Evolutionary conservation across 2,329 filamentous ascomycete genomes (phyloP).

Genomic region (Neopestalotiopsis sp.): DNA sequence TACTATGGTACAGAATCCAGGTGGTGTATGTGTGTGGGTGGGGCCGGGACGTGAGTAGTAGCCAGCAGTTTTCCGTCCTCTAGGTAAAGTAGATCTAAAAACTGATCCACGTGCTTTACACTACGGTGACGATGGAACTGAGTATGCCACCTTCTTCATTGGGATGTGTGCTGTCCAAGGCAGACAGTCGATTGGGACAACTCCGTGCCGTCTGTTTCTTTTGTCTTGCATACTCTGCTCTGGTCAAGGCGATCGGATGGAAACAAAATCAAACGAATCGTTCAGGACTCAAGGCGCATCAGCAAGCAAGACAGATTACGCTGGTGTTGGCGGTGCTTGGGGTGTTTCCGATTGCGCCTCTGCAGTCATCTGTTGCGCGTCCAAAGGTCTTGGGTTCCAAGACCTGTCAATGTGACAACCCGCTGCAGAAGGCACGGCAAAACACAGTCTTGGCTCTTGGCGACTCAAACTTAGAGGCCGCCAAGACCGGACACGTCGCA

Average conservation of each 20-base stretch:
- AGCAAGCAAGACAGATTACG: not conserved
- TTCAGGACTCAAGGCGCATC: not conserved
- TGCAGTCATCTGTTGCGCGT: constrained; percentile 10
- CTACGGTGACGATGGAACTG: not conserved
- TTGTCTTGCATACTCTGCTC: not conserved
- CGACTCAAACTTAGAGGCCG: constrained; percentile 3
- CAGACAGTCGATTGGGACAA: not conserved
- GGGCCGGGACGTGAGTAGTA: not conserved
- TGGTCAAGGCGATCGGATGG: not conserved
- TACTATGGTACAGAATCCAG: too few relatives aligned
- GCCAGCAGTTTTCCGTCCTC: not conserved
- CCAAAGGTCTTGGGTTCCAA: not conserved
- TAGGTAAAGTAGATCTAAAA: not conserved
- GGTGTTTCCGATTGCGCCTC: constrained; percentile 1
- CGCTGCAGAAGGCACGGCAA: not conserved
- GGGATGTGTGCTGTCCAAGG: not conserved
- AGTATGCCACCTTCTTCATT: constrained; percentile 8
- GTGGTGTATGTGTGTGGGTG: not conserved
- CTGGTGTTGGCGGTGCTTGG: not conserved
- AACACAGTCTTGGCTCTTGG: constrained; percentile 1
- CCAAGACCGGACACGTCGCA: constrained; percentile 1
- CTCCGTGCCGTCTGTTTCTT: constrained; percentile 1
- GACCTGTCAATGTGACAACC: constrained; percentile 1
- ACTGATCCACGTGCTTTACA: constrained; percentile 8
- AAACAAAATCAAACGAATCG: not conserved